phyloP scores from a whole-genome alignment of 106 monocot genomes.

The Triglochin maritima region DNA sequence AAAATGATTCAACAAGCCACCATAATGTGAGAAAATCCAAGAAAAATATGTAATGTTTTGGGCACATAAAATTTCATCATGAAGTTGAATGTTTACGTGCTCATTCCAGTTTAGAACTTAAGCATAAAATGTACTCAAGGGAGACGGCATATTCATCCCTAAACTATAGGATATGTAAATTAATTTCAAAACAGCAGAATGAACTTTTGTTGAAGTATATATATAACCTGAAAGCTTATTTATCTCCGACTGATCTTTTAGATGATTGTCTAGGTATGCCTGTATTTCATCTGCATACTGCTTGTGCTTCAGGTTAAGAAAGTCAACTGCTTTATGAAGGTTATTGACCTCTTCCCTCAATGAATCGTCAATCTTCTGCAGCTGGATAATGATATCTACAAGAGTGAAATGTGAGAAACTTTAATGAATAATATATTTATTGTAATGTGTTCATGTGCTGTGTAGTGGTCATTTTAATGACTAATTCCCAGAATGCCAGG shows the following conservation, averaged over 20 bases:
- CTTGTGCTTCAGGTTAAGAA: conserved; percentile 57
- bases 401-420: neutral
- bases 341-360: conserved; percentile 47
- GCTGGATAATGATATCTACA: conserved; percentile 52
- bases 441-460: neutral
- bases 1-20: neutral
- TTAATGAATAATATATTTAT: neutral
- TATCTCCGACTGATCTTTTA: conserved; percentile 54
- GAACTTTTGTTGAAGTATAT: neutral
- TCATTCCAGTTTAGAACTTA: too few species aligned
- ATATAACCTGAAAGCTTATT: conserved; percentile 78
- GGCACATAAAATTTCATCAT: too few species aligned
- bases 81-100: too few species aligned
- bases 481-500: too few species aligned
- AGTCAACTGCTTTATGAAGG: conserved; percentile 38
- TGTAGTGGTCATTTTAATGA: too few species aligned
- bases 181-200: too few species aligned
- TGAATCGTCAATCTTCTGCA: conserved; percentile 49
- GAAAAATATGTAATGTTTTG: neutral
- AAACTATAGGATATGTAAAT: too few species aligned
- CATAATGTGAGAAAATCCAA: neutral
- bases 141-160: too few species aligned
- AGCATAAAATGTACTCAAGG: too few species aligned
- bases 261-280: conserved; percentile 29
- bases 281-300: conserved; percentile 53